Evolutionary conservation across 345 rosid genomes (phyloP).

Genomic region (Noccaea caerulescens): DNA sequence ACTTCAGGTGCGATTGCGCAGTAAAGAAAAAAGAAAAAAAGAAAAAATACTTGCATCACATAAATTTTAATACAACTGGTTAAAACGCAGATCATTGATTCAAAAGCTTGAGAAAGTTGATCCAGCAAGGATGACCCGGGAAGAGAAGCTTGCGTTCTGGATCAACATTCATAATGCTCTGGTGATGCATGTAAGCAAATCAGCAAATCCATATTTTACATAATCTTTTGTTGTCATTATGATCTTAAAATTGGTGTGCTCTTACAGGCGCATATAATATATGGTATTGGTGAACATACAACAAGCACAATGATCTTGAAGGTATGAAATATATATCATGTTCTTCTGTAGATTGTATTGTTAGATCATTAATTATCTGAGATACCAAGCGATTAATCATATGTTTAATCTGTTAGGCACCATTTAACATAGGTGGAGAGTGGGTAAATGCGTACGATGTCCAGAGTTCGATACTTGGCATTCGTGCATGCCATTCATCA

Average conservation of each 20-base stretch:
- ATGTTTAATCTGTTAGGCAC: slow-evolving; percentile 52
- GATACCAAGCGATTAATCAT: not conserved
- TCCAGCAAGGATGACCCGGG: slow-evolving; percentile 59
- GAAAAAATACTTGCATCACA: not conserved
- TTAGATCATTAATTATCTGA: slow-evolving; percentile 9
- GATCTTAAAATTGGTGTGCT: not conserved
- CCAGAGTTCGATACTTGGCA: slow-evolving; percentile 63
- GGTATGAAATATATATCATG: slow-evolving; percentile 40
- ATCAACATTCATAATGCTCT: slow-evolving; percentile 79
- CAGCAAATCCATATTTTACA: not conserved
- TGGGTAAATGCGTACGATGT: slow-evolving; percentile 55
- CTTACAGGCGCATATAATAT: slow-evolving; percentile 70
- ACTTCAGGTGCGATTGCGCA: slow-evolving; percentile 55
- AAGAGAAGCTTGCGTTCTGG: slow-evolving; percentile 86
- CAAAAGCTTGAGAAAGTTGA: slow-evolving; percentile 69
- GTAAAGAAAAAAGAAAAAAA: not conserved
- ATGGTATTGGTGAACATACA: slow-evolving; percentile 51
- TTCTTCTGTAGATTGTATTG: not conserved
- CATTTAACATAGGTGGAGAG: slow-evolving; percentile 72
- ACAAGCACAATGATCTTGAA: slow-evolving; percentile 52
- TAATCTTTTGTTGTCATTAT: not conserved
- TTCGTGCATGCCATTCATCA: slow-evolving; percentile 54
- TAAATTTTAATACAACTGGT: slow-evolving; percentile 5
- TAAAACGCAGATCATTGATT: slow-evolving; percentile 58
- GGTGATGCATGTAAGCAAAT: slow-evolving; percentile 67